These are phyloP conservation scores for Theileria orientalis DNA, from an alignment of 169 alveolate species.

Conservation along the genomic window DNA sequence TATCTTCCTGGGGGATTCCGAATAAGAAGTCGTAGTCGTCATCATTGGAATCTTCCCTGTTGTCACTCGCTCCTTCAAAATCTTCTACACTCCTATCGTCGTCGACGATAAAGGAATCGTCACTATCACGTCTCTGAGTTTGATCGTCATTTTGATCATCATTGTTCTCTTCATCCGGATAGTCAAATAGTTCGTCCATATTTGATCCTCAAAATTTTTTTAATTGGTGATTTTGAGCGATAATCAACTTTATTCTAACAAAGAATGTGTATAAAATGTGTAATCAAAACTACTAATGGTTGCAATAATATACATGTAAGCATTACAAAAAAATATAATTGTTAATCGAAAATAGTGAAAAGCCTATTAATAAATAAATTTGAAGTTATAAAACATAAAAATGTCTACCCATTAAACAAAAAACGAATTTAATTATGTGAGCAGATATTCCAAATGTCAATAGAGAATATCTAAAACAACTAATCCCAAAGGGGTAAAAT, in stretches of 20 bases:
- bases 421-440: too few relatives aligned
- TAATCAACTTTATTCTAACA: too few relatives aligned
- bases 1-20: slow-evolving; percentile 19
- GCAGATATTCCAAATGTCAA: background rate
- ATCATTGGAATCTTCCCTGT: background rate
- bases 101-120: slow-evolving; percentile 47
- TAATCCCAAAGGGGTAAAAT: background rate
- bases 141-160: slow-evolving; percentile 18
- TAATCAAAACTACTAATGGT: too few relatives aligned
- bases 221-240: background rate
- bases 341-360: too few relatives aligned
- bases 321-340: too few relatives aligned
- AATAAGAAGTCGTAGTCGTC: slow-evolving; percentile 56
- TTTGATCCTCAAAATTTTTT: background rate
- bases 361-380: too few relatives aligned
- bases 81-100: slow-evolving; percentile 14
- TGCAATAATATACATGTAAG: too few relatives aligned
- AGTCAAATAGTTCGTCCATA: slow-evolving; percentile 11
- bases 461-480: background rate
- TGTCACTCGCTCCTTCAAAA: slow-evolving; percentile 13
- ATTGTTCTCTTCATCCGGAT: background rate
- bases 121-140: slow-evolving; percentile 1
- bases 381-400: too few relatives aligned
- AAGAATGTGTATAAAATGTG: too few relatives aligned
- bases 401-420: too few relatives aligned